Conservation (phyloP, 108 stramenopile species). For the Licmophora abbreviata region DNA sequence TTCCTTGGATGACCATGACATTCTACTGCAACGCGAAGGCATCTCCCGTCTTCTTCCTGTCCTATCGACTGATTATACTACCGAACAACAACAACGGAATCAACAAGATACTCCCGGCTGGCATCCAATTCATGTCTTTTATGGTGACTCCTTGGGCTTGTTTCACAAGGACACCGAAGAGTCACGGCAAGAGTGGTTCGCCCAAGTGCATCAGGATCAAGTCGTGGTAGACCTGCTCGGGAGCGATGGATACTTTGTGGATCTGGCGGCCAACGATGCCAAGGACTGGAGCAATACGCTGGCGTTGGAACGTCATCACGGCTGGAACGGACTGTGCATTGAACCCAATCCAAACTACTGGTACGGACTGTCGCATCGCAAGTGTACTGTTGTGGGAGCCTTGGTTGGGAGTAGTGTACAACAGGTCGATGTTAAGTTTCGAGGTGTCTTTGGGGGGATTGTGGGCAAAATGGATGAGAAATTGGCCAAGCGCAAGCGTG, state of each 20-base stretch:
- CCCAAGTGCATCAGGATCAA: slow-evolving; percentile 11
- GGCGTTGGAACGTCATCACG: slow-evolving; percentile 6
- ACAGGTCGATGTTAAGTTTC: slow-evolving; percentile 5
- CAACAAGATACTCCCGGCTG: slow-evolving; percentile 20
- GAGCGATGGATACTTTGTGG: slow-evolving; percentile 14
- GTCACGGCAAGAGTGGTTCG: slow-evolving; percentile 1
- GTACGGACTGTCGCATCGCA: slow-evolving; percentile 13
- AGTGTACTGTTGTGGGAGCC: slow-evolving; percentile 16
- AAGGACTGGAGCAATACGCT: slow-evolving; percentile 10
- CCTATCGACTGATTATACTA: no score
- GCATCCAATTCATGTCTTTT: slow-evolving; percentile 42
- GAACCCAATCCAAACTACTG: slow-evolving; percentile 25
- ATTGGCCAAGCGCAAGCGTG: slow-evolving; percentile 3
- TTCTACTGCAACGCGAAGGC: neutral
- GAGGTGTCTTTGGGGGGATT: slow-evolving; percentile 19
- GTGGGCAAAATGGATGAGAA: slow-evolving; percentile 13
- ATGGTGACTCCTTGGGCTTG: slow-evolving; percentile 15
- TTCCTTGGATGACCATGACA: neutral
- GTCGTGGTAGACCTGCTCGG: slow-evolving; percentile 5
- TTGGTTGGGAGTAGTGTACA: slow-evolving; percentile 11
- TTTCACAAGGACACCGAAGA: neutral
- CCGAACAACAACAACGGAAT: no score
- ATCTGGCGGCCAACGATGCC: slow-evolving; percentile 19
- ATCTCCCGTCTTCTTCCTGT: no score
- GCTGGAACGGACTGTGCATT: slow-evolving; percentile 15